Base-by-base conservation (phyloP, 345 rosid genomes). In the Syzygium aqueum region DNA sequence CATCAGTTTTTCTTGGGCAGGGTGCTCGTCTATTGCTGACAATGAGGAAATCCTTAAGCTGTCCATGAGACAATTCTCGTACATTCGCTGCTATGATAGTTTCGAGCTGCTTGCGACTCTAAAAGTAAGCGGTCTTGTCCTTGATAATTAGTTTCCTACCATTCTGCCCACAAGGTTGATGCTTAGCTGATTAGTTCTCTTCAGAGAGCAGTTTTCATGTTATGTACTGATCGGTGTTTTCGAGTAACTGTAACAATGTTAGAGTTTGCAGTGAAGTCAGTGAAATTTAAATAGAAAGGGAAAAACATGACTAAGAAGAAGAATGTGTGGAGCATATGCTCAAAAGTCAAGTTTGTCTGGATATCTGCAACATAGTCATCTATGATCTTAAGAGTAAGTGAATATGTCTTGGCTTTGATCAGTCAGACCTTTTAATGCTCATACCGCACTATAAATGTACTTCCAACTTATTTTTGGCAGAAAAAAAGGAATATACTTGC, bases 61-160 rank as follows among this genome's bases (percentile, higher is more conserved):
- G 46, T 95, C 95, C 90, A 91, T 95, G 99, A 93, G 88, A 85
- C 92, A 93, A 80, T 95, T 96, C 90, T 85, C 92, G 49, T 94
- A 94, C 85, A 89, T 93, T 53, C 94, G 94, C 19, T 96, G 99
- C 65, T 94, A 95, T 54, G 94, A 94, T 87, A 93, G 91, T 88
- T 92, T 88, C 43, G 92, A 96, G 85, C 92, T 96, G 90, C 92
- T 96, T 84, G 93, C 97, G 14, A 89, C 91, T 88, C 94, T 96
- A 86, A 96, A 96, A 97, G 98, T 96, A 85, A 87, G 85, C 25
- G 59, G 46, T 33, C 86, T 65, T 88, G 50, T 5, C 43, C 53
- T 85, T 82, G 73, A 84, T 4, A 86, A 12, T 23, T 15, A 43
- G 59, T 86, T 50, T 37, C 43, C 11, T 8, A 17, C 59, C 57